Percentiles rank a stretch among this genome's conserved stretches.
Evolutionary conservation across 2,329 filamentous ascomycete genomes (phyloP).

Genomic region (Pezicula rhizophila): DNA sequence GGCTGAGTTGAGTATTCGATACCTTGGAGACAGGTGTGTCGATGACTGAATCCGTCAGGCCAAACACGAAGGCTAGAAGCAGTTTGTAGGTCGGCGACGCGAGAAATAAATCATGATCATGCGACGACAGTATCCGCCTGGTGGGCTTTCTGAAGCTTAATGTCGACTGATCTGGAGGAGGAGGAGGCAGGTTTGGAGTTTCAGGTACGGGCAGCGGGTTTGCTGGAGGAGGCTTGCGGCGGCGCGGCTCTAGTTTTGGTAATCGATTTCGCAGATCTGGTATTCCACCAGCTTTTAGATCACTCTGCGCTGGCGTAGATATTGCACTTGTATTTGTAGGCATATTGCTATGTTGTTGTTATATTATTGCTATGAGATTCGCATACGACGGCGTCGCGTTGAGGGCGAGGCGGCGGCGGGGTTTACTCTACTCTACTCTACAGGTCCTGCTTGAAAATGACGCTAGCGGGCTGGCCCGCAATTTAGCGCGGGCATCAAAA

Average conservation of each 20-base stretch:
- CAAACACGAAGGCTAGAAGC: slow-evolving; percentile 79
- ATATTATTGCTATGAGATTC: slow-evolving; percentile 5
- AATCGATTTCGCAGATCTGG: slow-evolving; percentile 51
- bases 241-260: slow-evolving; percentile 62
- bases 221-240: slow-evolving; percentile 42
- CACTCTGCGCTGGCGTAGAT: neutral
- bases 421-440: too few relatives aligned
- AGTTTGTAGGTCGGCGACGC: slow-evolving; percentile 69
- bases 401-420: neutral
- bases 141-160: slow-evolving; percentile 61
- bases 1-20: slow-evolving; percentile 49
- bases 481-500: neutral
- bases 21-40: slow-evolving; percentile 62
- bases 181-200: slow-evolving; percentile 67
- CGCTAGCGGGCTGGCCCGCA: too few relatives aligned
- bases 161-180: slow-evolving; percentile 56
- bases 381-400: neutral
- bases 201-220: slow-evolving; percentile 62
- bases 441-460: too few relatives aligned
- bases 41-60: slow-evolving; percentile 73
- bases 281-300: slow-evolving; percentile 21
- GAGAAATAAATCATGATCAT: slow-evolving; percentile 78
- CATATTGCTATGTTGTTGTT: slow-evolving; percentile 16
- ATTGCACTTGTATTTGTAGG: slow-evolving; percentile 17
- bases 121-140: slow-evolving; percentile 72